A percentile compares a stretch with the other conserved stretches of the same genome.
These are phyloP conservation scores for Verticillium longisporum DNA, from an alignment of 2,329 filamentous ascomycete genomes.

Conservation along the genomic window DNA sequence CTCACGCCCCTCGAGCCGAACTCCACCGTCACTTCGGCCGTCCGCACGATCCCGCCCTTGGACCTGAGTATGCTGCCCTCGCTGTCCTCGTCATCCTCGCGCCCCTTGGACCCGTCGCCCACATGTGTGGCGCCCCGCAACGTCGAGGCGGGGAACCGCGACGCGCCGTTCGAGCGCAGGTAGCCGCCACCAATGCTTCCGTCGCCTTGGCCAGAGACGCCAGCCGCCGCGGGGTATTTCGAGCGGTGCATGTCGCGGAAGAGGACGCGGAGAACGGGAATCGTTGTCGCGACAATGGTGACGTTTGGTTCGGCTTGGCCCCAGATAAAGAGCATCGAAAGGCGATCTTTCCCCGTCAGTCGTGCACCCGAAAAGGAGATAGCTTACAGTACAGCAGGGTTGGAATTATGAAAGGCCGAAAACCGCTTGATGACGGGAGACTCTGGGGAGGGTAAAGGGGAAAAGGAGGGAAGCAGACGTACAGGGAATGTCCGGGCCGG, in stretches of 20 bases:
- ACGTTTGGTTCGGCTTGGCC: conserved; percentile 7
- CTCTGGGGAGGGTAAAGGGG: background rate
- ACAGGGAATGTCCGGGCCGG: conserved; percentile 4
- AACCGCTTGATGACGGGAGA: too few species aligned
- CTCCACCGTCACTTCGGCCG: conserved; percentile 8
- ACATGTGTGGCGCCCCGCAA: background rate
- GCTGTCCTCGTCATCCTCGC: conserved; percentile 6
- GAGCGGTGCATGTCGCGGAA: conserved; percentile 5
- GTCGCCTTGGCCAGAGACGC: background rate
- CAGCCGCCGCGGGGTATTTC: background rate
- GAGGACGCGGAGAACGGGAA: conserved; percentile 8
- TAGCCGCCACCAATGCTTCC: background rate
- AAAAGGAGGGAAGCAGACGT: background rate
- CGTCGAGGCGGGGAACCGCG: background rate
- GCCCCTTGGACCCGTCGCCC: background rate
- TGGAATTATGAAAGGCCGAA: too few species aligned
- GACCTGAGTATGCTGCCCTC: conserved; percentile 10
- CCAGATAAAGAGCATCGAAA: conserved; percentile 6
- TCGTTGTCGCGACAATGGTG: conserved; percentile 8
- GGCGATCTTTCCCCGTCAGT: background rate
- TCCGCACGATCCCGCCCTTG: conserved; percentile 9
- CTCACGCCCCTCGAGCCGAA: conserved; percentile 2
- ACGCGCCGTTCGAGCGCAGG: background rate
- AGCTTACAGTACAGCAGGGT: background rate
- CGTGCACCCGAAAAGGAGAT: conserved; percentile 12